A percentile compares a stretch with the other conserved stretches of the same genome.
These are phyloP conservation scores for Odontarrhena argentea DNA, from an alignment of 345 rosid genomes.

Conservation along the genomic window DNA sequence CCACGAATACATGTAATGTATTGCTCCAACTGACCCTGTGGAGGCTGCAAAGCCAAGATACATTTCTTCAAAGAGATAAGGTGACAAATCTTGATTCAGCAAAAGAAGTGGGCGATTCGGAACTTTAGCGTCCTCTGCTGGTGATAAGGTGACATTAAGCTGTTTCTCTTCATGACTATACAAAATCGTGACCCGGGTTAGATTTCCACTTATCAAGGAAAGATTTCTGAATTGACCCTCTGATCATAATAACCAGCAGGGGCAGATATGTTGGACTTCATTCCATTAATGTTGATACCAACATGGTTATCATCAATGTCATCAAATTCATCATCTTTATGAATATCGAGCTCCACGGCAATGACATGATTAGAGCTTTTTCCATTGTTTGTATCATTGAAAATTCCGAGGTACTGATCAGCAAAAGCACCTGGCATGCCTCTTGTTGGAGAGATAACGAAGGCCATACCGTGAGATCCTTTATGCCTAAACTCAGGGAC, in stretches of 20 bases:
- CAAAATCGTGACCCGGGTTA: conserved; percentile 54
- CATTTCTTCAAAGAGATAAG: conserved; percentile 43
- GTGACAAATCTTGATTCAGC: conserved; percentile 43
- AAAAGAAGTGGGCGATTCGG: conserved; percentile 54
- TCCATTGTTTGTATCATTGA: background rate
- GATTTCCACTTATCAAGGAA: conserved; percentile 44
- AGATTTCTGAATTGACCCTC: conserved; percentile 30
- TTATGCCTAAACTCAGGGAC: background rate
- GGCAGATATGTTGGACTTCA: conserved; percentile 43
- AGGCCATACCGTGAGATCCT: conserved; percentile 7
- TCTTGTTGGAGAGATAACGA: conserved; percentile 2
- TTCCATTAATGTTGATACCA: conserved; percentile 54
- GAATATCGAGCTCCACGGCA: conserved; percentile 10
- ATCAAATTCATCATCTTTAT: conserved; percentile 22
- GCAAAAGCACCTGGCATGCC: conserved; percentile 20
- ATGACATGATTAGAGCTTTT: background rate
- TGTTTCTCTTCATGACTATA: conserved; percentile 41
- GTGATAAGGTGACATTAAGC: conserved; percentile 50
- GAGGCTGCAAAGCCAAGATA: conserved; percentile 62
- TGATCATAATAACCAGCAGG: conserved; percentile 46
- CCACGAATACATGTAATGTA: conserved; percentile 43
- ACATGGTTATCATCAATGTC: conserved; percentile 51
- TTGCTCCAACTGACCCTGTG: conserved; percentile 40
- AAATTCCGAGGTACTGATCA: conserved; percentile 4
- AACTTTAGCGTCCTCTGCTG: background rate